Evolutionary conservation across 192 early-diverging fungal species (phyloP).

Genomic region (Coemansia aciculifera): DNA sequence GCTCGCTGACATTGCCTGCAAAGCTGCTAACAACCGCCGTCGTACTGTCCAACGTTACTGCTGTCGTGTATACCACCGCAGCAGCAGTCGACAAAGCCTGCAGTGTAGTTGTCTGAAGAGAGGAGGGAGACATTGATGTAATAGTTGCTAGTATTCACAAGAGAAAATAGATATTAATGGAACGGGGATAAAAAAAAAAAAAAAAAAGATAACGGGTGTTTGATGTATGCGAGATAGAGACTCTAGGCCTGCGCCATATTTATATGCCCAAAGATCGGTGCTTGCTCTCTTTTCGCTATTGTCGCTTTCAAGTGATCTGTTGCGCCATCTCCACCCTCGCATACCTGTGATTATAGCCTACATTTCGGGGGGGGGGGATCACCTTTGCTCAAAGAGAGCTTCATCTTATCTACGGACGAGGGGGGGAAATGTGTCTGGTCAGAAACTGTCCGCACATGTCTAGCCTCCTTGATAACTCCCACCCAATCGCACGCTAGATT

Average conservation of each 20-base stretch:
- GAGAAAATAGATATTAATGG: neutral
- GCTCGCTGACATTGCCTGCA: slow-evolving; percentile 7
- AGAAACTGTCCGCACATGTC: neutral
- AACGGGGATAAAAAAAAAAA: neutral
- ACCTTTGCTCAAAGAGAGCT: neutral
- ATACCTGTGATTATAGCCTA: slow-evolving; percentile 11
- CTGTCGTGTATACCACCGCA: slow-evolving; percentile 39
- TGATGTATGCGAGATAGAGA: neutral
- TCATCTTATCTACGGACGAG: neutral
- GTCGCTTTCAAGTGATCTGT: neutral
- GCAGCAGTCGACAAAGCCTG: slow-evolving; percentile 27
- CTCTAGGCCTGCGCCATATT: neutral
- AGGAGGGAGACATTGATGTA: neutral
- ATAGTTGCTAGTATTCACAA: neutral
- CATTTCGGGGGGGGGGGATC: neutral
- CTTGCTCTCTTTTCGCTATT: neutral
- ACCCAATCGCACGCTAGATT: slow-evolving; percentile 6
- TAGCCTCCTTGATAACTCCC: neutral
- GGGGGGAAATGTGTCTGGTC: neutral
- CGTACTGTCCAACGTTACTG: slow-evolving; percentile 17
- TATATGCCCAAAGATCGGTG: neutral
- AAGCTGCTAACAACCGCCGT: slow-evolving; percentile 10
- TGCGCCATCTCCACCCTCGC: slow-evolving; percentile 35
- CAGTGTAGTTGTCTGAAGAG: slow-evolving; percentile 17
- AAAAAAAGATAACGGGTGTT: neutral